Conservation (phyloP, 176 grass and related monocot species). For the Areca catechu region DNA sequence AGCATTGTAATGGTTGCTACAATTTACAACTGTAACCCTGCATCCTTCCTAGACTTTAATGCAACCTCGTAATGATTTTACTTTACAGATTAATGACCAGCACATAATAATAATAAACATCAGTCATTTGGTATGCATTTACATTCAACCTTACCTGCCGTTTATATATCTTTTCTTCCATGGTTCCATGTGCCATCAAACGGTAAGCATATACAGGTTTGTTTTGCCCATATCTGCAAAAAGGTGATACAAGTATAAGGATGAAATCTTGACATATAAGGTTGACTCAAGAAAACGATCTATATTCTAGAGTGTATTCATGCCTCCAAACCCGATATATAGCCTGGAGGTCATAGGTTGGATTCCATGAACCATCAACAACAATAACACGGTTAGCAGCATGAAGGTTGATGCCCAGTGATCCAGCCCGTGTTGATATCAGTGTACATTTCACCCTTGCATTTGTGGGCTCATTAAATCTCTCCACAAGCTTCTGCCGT, state of each 20-base stretch:
- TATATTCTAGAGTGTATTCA: slow-evolving; percentile 18
- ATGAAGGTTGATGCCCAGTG: slow-evolving; percentile 92
- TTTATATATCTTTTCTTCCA: slow-evolving; percentile 99
- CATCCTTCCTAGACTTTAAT: too few relatives aligned
- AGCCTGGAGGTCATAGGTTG: slow-evolving; percentile 94
- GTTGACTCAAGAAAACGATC: slow-evolving; percentile 1
- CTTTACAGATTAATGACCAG: background rate
- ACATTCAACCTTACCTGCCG: slow-evolving; percentile 47
- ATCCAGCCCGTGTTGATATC: slow-evolving; percentile 99
- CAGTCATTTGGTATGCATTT: background rate
- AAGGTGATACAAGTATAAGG: background rate
- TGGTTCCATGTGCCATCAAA: slow-evolving; percentile 85
- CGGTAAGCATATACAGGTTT: slow-evolving; percentile 95
- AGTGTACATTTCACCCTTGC: slow-evolving; percentile 78
- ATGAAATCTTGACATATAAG: too few relatives aligned
- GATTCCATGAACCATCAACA: slow-evolving; percentile 98
- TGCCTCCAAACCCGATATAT: slow-evolving; percentile 99
- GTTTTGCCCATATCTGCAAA: slow-evolving; percentile 79
- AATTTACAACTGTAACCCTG: too few relatives aligned
- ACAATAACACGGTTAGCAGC: slow-evolving; percentile 92
- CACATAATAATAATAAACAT: background rate
- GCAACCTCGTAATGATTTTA: too few relatives aligned
- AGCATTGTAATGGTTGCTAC: too few relatives aligned
- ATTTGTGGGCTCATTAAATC: slow-evolving; percentile 76
- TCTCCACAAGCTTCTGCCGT: slow-evolving; percentile 87